Base-by-base conservation (phyloP, 2,329 filamentous ascomycete species). In the Aureobasidium leucospermi region DNA sequence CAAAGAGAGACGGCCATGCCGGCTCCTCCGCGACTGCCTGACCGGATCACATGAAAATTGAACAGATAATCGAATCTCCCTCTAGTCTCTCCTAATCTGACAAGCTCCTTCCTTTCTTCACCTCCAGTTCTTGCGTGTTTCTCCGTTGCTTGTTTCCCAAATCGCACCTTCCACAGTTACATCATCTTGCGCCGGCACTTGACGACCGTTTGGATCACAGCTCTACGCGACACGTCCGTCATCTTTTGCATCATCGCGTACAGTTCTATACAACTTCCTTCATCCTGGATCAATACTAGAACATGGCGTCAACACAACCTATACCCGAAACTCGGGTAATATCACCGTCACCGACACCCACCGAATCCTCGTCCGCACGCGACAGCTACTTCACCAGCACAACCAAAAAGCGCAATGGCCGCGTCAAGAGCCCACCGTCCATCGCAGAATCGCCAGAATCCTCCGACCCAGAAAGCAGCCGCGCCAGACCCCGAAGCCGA, bases 311-410 rank as follows among this genome's bases (percentile, higher is more conserved):
- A 71, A 75, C 77, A 49, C 76, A 77, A 67, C 77, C 79, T 66
- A 78, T 94, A 60, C 91, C 92, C 60, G 82, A 82, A 60, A 94
- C 88, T 60, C 87, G 90, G 69, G 89, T 96, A 66, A 95, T 94
- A 66, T 95, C 90, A 11, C 91, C 92, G 42, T 94, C 90, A 59
- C 91, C 92, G 42, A 87, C 88, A 2, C 85, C 85, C 1, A 86
- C 84, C 23, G 84, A 86, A 60, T 71, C 70, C 43, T 79, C 79
- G 65, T 36, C 23, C 49, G 81, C 63, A 23, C 73, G 70, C 64
- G 75, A 86, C 70, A 81, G 81, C 62, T 86, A 95, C 73, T 85
- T 84, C 64, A 81, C 86, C 61, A 79, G 80, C 67, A 85, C 84
- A 64, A 82, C 86, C 60, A 79, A 81, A 68, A 81, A 85, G 57